Evolutionary conservation across 2,329 filamentous ascomycete species (phyloP).

Genomic region (Ophiostoma novo-ulmi): DNA sequence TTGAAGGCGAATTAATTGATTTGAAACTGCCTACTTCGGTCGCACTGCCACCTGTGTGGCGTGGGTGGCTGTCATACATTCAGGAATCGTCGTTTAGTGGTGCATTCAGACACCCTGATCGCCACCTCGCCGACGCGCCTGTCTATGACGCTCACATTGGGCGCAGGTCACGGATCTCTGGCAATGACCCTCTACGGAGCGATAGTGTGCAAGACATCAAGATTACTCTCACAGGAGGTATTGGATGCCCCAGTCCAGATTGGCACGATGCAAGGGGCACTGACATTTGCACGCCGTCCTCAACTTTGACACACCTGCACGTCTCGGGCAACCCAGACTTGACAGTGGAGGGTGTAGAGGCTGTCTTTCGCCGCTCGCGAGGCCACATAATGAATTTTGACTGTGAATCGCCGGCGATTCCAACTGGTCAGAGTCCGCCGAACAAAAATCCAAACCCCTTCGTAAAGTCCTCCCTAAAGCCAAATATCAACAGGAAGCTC

Average conservation of each 20-base stretch:
- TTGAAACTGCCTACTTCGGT: constrained; percentile 22
- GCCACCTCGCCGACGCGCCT: constrained; percentile 48
- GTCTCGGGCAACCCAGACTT: constrained; percentile 46
- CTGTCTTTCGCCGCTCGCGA: constrained; percentile 40
- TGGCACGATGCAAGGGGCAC: constrained; percentile 27
- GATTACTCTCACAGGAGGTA: constrained; percentile 30
- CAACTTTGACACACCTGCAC: constrained; percentile 50
- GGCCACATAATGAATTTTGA: constrained; percentile 51
- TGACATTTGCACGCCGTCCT: constrained; percentile 30
- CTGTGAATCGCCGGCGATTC: constrained; percentile 40
- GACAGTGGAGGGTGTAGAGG: constrained; percentile 41
- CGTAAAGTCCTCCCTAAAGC: not conserved
- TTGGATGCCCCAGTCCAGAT: constrained; percentile 24
- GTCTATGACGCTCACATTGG: constrained; percentile 33
- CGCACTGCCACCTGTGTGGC: constrained; percentile 32
- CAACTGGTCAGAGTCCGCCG: not conserved
- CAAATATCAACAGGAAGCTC: not conserved
- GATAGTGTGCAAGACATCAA: constrained; percentile 37
- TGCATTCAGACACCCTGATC: constrained; percentile 42
- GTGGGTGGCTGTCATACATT: constrained; percentile 43
- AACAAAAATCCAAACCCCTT: not conserved
- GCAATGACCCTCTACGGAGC: constrained; percentile 31
- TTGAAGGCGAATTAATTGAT: constrained; percentile 43
- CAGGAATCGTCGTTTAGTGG: constrained; percentile 45
- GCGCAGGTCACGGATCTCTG: constrained; percentile 34